These are phyloP conservation scores for Parathielavia hyrcaniae DNA, from an alignment of 495 filamentous ascomycete genomes.

Conservation along the genomic window DNA sequence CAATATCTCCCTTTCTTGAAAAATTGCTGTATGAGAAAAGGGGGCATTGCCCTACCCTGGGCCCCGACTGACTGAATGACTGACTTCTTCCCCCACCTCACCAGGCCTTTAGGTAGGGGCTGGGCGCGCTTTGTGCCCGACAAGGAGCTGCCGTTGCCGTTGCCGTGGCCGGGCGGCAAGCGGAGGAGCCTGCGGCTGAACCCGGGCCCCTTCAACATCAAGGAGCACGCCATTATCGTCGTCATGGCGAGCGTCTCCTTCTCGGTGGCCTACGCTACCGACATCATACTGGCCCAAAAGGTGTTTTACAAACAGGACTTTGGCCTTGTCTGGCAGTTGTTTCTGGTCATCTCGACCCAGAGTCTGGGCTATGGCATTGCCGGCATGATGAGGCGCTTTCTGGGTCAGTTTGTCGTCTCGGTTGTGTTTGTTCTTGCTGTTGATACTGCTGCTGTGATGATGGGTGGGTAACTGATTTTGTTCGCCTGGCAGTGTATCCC, in stretches of 20 bases:
- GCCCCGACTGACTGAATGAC: too few relatives aligned
- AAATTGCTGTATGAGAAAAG: too few relatives aligned
- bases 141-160: constrained; percentile 29
- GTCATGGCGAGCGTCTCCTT: constrained; percentile 61
- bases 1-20: neutral
- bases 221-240: constrained; percentile 71
- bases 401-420: constrained; percentile 30
- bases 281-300: constrained; percentile 59
- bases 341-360: constrained; percentile 65
- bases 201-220: constrained; percentile 72
- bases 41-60: too few relatives aligned
- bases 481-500: constrained; percentile 43
- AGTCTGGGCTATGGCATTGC: constrained; percentile 69
- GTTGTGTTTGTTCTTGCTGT: too few relatives aligned
- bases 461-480: neutral
- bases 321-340: constrained; percentile 60
- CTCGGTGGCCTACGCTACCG: constrained; percentile 63
- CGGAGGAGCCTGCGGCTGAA: constrained; percentile 40
- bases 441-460: too few relatives aligned
- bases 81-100: neutral
- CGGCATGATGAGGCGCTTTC: constrained; percentile 52
- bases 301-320: constrained; percentile 65
- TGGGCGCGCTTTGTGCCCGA: constrained; percentile 46
- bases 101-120: constrained; percentile 53
- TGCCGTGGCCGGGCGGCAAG: neutral